Evolutionary conservation across 352 stramenopile genomes (phyloP), one percentile per base, ranked within the genome.

Genomic region (Phytophthora nicotianae): DNA sequence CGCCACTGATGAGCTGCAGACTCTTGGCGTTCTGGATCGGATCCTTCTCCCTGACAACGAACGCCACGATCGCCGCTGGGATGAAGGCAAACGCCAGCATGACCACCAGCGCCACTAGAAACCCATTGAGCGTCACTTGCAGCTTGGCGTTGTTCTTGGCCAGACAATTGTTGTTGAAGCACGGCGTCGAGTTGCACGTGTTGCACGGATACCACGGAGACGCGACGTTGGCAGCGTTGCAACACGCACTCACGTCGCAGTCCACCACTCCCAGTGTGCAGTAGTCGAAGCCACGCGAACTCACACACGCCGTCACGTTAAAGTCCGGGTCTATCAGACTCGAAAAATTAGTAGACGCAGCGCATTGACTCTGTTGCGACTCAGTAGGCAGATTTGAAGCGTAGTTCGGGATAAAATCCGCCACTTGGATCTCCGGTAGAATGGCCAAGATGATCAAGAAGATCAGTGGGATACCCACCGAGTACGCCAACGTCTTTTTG

Each of bases 41-140:
- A 21, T 88, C 63, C 49, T 90, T 89, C 19, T 92, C 83, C 5
- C 72, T 65, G 5, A 92, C 81, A 19, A 88, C 58, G 29, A 89
- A 90, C 7, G 77, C 79, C 11, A 92, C 77, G 19, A 90, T 65
- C 1, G 77, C 72, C 20, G 83, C 81, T 4, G 81, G 83, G 16
- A 92, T 65, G 47, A 92, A 92, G 1, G 83, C 76, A 23, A 90
- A 90, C 20, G 77, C 83, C 24, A 92, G 65, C 64, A 89, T 79
- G 14, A 84, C 70, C 32, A 92, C 65, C 24, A 90, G 66, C 0
- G 75, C 63, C 10, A 78, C 58, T 13, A 90, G 63, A 49, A 90
- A 90, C 0, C 70, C 77, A 42, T 91, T 91, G 14, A 91, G 58
- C 2, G 73, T 78, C 45, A 79, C 73, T 48, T 91, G 80, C 0